These are phyloP conservation scores for Coprinopsis marcescibilis DNA, from an alignment of 768 basidiomycete genomes.

Conservation along the genomic window DNA sequence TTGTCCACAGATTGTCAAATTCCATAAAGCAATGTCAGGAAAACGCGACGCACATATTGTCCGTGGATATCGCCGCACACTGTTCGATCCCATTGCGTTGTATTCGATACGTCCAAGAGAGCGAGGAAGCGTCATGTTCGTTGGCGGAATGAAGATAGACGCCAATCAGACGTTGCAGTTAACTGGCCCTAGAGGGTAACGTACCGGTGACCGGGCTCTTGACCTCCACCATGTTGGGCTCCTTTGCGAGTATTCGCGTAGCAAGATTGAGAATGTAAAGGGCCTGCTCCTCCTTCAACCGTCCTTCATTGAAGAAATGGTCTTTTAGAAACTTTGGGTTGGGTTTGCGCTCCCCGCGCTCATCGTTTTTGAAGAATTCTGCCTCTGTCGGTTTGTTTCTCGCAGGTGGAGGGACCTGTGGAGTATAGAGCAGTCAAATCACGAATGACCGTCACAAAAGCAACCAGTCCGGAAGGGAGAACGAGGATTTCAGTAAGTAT, in stretches of 20 bases:
- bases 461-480: neutral
- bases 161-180: neutral
- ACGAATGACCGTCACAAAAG: neutral
- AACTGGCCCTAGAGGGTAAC: slow-evolving; percentile 23
- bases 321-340: slow-evolving; percentile 78
- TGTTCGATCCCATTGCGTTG: slow-evolving; percentile 26
- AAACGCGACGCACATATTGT: slow-evolving; percentile 67
- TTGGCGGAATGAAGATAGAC: no score
- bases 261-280: slow-evolving; percentile 71
- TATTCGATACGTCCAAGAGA: no score
- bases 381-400: slow-evolving; percentile 61
- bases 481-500: neutral
- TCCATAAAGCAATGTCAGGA: neutral
- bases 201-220: slow-evolving; percentile 87
- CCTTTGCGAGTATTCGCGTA: slow-evolving; percentile 59
- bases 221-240: slow-evolving; percentile 84
- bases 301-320: slow-evolving; percentile 86
- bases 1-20: slow-evolving; percentile 4
- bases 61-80: slow-evolving; percentile 98
- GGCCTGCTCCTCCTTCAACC: slow-evolving; percentile 80
- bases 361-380: slow-evolving; percentile 58
- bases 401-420: slow-evolving; percentile 67
- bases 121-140: no score
- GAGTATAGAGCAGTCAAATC: neutral
- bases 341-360: slow-evolving; percentile 52